These are phyloP conservation scores for Trypanosoma melophagium DNA, from an alignment of 208 protist species.

Conservation along the genomic window DNA sequence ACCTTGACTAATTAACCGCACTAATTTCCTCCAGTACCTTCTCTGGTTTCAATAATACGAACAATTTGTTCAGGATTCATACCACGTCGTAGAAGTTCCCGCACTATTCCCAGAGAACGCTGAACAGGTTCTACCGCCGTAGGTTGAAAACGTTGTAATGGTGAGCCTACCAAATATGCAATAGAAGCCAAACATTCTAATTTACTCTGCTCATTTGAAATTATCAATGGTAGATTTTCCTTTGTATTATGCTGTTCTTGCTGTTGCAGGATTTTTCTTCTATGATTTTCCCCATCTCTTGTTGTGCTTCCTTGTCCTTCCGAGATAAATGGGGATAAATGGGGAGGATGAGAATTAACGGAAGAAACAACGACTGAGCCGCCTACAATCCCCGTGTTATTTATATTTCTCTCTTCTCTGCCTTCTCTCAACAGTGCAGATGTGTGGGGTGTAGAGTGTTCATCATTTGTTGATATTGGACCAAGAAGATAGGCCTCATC, in stretches of 20 bases:
- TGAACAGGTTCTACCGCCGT: constrained; percentile 24
- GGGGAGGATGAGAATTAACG: too few relatives aligned
- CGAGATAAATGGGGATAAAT: background rate
- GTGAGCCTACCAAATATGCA: constrained; percentile 65
- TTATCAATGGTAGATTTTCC: background rate
- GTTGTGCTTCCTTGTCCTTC: background rate
- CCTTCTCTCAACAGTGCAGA: too few relatives aligned
- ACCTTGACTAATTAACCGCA: too few relatives aligned
- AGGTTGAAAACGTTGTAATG: constrained; percentile 58
- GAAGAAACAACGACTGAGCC: too few relatives aligned
- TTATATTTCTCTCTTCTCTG: too few relatives aligned
- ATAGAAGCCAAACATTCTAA: constrained; percentile 62
- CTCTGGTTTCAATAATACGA: constrained; percentile 47
- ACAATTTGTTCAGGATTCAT: constrained; percentile 68
- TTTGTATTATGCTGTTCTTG: background rate
- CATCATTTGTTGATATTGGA: too few relatives aligned
- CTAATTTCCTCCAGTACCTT: too few relatives aligned
- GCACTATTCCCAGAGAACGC: constrained; percentile 23
- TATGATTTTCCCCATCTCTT: background rate
- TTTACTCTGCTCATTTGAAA: constrained; percentile 18
- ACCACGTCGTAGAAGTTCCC: constrained; percentile 55
- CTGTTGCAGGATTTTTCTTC: background rate
- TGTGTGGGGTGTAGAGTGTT: too few relatives aligned
- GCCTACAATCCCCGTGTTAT: too few relatives aligned
- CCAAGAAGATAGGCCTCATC: constrained; percentile 15